phyloP scores from a whole-genome alignment of 257 asterid genomes.

The Rubia yunnanensis region DNA sequence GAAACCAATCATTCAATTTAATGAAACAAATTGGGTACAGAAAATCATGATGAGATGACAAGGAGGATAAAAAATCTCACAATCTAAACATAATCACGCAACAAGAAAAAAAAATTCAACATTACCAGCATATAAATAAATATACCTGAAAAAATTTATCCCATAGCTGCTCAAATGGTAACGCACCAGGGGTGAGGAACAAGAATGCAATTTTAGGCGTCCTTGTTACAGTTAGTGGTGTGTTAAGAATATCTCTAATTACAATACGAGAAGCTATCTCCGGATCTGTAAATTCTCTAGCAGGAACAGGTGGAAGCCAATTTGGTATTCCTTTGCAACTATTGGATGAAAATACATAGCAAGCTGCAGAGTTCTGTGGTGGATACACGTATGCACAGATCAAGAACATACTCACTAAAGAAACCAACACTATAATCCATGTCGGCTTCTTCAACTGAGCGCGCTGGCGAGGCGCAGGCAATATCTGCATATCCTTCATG shows the following conservation, averaged over 20 bases:
- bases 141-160: conserved; percentile 90
- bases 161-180: conserved; percentile 98
- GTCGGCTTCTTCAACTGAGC: conserved; percentile 80
- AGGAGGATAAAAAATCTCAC: neutral
- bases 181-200: conserved; percentile 89
- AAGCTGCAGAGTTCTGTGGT: conserved; percentile 71
- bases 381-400: conserved; percentile 88
- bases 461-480: conserved; percentile 80
- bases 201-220: conserved; percentile 86
- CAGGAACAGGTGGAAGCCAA: conserved; percentile 83
- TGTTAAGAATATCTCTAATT: conserved; percentile 64
- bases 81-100: neutral
- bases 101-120: no score
- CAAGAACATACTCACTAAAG: conserved; percentile 78
- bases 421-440: conserved; percentile 84
- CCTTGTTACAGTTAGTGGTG: conserved; percentile 35
- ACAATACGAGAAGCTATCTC: conserved; percentile 89
- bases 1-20: neutral
- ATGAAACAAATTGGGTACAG: neutral
- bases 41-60: neutral
- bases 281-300: conserved; percentile 73
- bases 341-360: conserved; percentile 69
- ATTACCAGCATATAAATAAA: neutral
- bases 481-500: conserved; percentile 70
- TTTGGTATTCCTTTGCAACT: conserved; percentile 64